phyloP scores from a whole-genome alignment of 116 monocot genomes.

The Trichopus zeylanicus region DNA sequence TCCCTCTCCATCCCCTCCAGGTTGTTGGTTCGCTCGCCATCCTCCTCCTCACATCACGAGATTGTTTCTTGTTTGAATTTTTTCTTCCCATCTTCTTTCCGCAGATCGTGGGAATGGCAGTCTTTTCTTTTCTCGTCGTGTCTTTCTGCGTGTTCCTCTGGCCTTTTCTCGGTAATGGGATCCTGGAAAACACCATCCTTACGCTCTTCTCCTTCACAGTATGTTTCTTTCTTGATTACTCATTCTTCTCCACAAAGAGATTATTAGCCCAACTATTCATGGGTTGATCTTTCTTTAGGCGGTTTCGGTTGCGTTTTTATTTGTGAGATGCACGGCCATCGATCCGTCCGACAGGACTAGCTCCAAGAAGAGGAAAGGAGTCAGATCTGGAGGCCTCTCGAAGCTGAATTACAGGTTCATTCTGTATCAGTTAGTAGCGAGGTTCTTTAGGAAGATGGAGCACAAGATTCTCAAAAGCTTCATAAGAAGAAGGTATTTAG shows the following conservation, averaged over 20 bases:
- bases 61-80: not conserved
- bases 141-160: slow-evolving; percentile 70
- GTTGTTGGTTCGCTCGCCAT: too few relatives aligned
- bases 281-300: slow-evolving; percentile 40
- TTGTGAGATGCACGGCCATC: slow-evolving; percentile 68
- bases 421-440: slow-evolving; percentile 31
- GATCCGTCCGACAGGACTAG: slow-evolving; percentile 73
- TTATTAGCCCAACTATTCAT: too few relatives aligned
- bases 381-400: slow-evolving; percentile 9
- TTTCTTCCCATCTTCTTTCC: not conserved
- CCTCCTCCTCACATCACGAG: too few relatives aligned
- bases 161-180: slow-evolving; percentile 61
- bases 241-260: too few relatives aligned
- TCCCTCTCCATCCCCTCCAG: too few relatives aligned
- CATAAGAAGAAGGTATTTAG: slow-evolving; percentile 72
- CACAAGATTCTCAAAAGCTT: slow-evolving; percentile 44
- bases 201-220: slow-evolving; percentile 59
- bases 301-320: slow-evolving; percentile 49
- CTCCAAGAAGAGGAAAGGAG: slow-evolving; percentile 27
- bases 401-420: slow-evolving; percentile 62
- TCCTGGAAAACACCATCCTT: slow-evolving; percentile 51
- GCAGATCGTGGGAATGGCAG: slow-evolving; percentile 69
- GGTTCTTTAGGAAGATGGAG: slow-evolving; percentile 56
- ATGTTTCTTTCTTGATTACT: slow-evolving; percentile 2
- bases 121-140: slow-evolving; percentile 56